phyloP scores from a whole-genome alignment of 257 asterid genomes.

The Solanum sejunctum region DNA sequence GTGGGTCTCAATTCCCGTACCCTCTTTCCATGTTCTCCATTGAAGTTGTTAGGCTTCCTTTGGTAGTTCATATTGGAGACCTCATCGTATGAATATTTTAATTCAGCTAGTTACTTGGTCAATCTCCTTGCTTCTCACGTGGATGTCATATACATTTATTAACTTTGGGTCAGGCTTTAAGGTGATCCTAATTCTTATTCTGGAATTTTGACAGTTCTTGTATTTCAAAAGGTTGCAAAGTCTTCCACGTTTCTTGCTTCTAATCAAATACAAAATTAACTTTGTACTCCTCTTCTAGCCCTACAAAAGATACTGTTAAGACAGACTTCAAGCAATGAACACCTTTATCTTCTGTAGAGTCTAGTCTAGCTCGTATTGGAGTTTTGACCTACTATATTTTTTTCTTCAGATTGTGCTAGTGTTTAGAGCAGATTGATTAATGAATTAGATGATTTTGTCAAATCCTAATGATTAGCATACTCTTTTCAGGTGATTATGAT shows the following conservation, averaged over 20 bases:
- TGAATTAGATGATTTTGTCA: not conserved
- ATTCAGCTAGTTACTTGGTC: not conserved
- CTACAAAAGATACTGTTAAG: not conserved
- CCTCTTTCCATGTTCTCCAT: not conserved
- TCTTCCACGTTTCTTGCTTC: not conserved
- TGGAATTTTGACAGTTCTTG: not conserved
- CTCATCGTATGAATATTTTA: not conserved
- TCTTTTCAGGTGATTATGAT: constrained; percentile 58
- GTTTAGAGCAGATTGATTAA: not conserved
- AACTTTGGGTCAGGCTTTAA: not conserved
- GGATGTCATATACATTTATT: not conserved
- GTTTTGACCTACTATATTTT: not conserved
- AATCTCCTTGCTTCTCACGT: not conserved
- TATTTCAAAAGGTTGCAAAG: not conserved
- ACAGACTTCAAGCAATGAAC: not conserved
- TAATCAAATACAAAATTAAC: not conserved
- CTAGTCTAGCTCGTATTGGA: not conserved
- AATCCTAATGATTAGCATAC: not conserved
- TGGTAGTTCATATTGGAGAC: not conserved
- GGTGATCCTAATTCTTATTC: not conserved
- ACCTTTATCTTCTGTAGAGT: not conserved
- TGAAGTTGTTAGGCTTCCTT: not conserved
- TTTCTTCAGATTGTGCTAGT: not conserved
- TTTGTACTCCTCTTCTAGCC: not conserved
- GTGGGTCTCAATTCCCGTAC: not conserved